phyloP scores from a whole-genome alignment of 2,329 filamentous ascomycete genomes.

The Phaeophleospora eucalypticola region DNA sequence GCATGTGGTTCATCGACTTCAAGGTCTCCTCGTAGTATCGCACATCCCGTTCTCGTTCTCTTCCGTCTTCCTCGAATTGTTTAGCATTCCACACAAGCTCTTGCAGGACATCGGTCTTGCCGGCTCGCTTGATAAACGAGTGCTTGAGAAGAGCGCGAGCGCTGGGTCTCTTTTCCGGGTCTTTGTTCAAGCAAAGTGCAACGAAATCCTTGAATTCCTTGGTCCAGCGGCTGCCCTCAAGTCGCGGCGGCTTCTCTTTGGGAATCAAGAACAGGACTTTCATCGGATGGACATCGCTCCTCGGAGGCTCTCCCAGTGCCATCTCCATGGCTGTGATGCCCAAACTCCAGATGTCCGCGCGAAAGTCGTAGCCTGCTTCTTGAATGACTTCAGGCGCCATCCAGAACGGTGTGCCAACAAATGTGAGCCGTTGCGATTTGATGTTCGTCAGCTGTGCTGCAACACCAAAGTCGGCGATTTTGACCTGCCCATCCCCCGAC shows the following conservation, averaged over 20 bases:
- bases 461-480: slow-evolving; percentile 94
- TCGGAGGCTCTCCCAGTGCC: slow-evolving; percentile 81
- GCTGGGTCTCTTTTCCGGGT: slow-evolving; percentile 76
- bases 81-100: slow-evolving; percentile 81
- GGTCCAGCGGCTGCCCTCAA: slow-evolving; percentile 63
- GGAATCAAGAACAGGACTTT: slow-evolving; percentile 90
- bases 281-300: slow-evolving; percentile 84
- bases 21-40: slow-evolving; percentile 94
- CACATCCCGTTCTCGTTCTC: slow-evolving; percentile 45
- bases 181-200: slow-evolving; percentile 83
- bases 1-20: slow-evolving; percentile 42
- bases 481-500: slow-evolving; percentile 80
- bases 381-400: slow-evolving; percentile 95
- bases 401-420: slow-evolving; percentile 96
- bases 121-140: slow-evolving; percentile 80
- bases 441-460: slow-evolving; percentile 95
- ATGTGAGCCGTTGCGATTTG: slow-evolving; percentile 95
- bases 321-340: slow-evolving; percentile 90
- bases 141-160: slow-evolving; percentile 86
- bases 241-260: slow-evolving; percentile 75
- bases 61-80: slow-evolving; percentile 63
- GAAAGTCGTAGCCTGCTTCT: slow-evolving; percentile 78
- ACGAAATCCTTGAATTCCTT: slow-evolving; percentile 91
- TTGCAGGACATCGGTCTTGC: slow-evolving; percentile 81
- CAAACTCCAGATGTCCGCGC: slow-evolving; percentile 89